phyloP scores from a whole-genome alignment of 2,329 filamentous ascomycete species.

The Penicillium rolfsii region DNA sequence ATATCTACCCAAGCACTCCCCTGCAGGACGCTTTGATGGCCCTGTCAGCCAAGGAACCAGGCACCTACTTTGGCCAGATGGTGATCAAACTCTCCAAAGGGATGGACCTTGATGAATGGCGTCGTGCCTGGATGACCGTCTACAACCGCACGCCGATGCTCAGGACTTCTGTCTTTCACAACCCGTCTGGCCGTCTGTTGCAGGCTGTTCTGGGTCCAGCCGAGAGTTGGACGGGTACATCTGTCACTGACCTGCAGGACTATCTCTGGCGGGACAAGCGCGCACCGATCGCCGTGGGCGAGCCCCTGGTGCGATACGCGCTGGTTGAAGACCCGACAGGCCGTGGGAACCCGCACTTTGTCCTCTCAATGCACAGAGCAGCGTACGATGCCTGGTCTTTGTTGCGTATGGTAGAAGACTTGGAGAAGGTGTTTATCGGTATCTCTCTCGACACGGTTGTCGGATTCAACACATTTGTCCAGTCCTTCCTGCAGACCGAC shows the following conservation, averaged over 20 bases:
- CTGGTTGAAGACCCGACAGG: background rate
- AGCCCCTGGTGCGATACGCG: background rate
- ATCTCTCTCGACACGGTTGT: background rate
- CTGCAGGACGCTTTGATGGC: background rate
- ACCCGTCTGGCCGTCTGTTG: background rate
- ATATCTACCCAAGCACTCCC: conserved; percentile 4
- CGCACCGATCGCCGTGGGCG: background rate
- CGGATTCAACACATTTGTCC: background rate
- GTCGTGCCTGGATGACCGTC: background rate
- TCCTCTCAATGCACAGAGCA: background rate
- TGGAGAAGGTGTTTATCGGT: background rate
- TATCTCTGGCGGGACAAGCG: background rate
- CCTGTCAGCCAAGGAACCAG: conserved; percentile 1
- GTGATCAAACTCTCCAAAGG: background rate
- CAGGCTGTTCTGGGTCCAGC: background rate
- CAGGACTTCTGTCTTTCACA: background rate
- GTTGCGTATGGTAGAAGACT: background rate
- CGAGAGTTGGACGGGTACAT: background rate
- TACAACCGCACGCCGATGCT: background rate
- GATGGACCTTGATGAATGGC: background rate
- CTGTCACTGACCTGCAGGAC: background rate
- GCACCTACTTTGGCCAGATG: background rate
- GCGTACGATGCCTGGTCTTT: conserved; percentile 5
- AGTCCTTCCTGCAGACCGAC: background rate
- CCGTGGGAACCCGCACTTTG: background rate